Evolutionary conservation across 148 eudicot genomes (phyloP).

Genomic region (Salicornia ramosissima): DNA sequence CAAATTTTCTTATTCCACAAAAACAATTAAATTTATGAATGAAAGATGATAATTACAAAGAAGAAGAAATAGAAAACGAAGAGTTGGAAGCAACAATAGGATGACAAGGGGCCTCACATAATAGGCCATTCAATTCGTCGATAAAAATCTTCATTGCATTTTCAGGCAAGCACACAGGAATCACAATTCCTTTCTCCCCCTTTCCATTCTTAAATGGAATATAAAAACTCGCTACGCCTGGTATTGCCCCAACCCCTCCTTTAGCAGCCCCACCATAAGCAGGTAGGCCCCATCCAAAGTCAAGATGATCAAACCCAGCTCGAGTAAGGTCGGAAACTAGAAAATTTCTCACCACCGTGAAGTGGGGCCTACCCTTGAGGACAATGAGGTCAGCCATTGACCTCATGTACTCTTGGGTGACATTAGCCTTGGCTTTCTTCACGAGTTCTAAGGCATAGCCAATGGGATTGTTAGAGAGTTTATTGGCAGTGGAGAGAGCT

Average conservation of each 20-base stretch:
- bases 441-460: constrained; percentile 42
- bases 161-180: constrained; percentile 34
- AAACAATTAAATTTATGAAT: too few relatives aligned
- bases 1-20: too few relatives aligned
- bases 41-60: too few relatives aligned
- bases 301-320: constrained; percentile 25
- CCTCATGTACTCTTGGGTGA: constrained; percentile 40
- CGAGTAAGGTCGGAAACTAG: constrained; percentile 33
- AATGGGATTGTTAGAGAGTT: constrained; percentile 27
- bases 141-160: constrained; percentile 28
- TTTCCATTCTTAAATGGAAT: constrained; percentile 23
- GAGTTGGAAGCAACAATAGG: not conserved
- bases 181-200: constrained; percentile 30
- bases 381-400: constrained; percentile 39
- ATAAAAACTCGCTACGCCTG: constrained; percentile 27
- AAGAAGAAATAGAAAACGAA: constrained; percentile 16
- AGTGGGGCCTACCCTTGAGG: constrained; percentile 32
- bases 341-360: constrained; percentile 22
- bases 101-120: not conserved
- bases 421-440: constrained; percentile 30
- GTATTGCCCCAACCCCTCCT: constrained; percentile 27
- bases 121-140: constrained; percentile 24
- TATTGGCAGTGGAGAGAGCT: constrained; percentile 32
- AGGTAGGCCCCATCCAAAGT: constrained; percentile 52
- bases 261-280: constrained; percentile 29